Percentiles rank a stretch among this genome's conserved stretches.
These are phyloP conservation scores for Vickermania spadyakhi DNA, from an alignment of 208 protist genomes.

Conservation along the genomic window DNA sequence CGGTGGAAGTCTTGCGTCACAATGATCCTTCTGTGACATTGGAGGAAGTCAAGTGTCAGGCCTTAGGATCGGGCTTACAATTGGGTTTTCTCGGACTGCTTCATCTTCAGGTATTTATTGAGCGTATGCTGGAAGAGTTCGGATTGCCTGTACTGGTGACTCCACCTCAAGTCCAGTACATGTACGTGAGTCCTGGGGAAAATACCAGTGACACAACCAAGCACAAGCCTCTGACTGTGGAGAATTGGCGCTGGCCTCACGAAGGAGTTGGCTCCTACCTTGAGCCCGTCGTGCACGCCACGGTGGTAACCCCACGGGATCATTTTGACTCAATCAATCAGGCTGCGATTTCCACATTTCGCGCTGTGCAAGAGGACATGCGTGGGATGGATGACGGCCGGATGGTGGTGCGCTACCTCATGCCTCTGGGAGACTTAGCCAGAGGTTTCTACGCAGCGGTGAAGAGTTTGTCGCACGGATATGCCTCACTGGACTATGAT, in stretches of 20 bases:
- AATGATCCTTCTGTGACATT: slow-evolving; percentile 92
- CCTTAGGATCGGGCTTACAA: slow-evolving; percentile 89
- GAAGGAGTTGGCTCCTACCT: slow-evolving; percentile 72
- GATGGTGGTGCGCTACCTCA: slow-evolving; percentile 67
- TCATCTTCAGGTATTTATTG: slow-evolving; percentile 97
- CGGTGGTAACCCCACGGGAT: slow-evolving; percentile 84
- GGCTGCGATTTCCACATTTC: slow-evolving; percentile 53
- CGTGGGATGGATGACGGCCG: slow-evolving; percentile 64
- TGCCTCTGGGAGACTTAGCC: slow-evolving; percentile 92
- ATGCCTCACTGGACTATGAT: slow-evolving; percentile 95
- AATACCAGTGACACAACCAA: slow-evolving; percentile 17
- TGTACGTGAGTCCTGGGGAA: slow-evolving; percentile 32
- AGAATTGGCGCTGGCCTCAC: slow-evolving; percentile 80
- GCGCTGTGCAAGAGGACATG: slow-evolving; percentile 64
- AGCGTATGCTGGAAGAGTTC: slow-evolving; percentile 93
- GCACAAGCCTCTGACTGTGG: slow-evolving; percentile 43
- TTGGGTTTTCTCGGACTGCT: slow-evolving; percentile 97
- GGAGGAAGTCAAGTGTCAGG: slow-evolving; percentile 71
- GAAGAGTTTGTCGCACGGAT: slow-evolving; percentile 89
- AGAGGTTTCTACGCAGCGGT: slow-evolving; percentile 93
- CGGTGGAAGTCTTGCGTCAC: slow-evolving; percentile 90
- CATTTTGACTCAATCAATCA: slow-evolving; percentile 82
- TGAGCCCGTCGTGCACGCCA: slow-evolving; percentile 88
- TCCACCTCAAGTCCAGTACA: slow-evolving; percentile 91
- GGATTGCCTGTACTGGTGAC: slow-evolving; percentile 88